A percentile compares a stretch with the other conserved stretches of the same genome.
Conservation (phyloP, 306 rosid genomes). For the Dalbergia cochinchinensis region DNA sequence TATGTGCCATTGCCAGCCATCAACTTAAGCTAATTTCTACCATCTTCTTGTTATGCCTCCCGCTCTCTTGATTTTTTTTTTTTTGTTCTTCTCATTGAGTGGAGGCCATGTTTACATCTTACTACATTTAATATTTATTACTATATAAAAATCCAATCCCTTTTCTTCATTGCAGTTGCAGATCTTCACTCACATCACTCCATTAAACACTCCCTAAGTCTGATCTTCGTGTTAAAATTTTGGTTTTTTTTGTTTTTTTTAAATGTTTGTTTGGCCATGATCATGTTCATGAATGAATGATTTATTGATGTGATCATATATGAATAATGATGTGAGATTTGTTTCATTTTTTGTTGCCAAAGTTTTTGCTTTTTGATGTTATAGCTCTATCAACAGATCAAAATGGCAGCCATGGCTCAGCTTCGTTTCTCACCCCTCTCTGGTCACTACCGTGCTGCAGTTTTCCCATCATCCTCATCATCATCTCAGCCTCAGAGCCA, state of each 20-base stretch:
- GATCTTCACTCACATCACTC: too few species aligned
- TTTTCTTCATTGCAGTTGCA: too few species aligned
- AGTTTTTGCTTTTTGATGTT: conserved; percentile 25
- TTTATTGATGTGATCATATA: conserved; percentile 17
- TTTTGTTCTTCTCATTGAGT: too few species aligned
- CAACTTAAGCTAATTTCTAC: too few species aligned
- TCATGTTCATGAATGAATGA: conserved; percentile 25
- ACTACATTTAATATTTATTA: too few species aligned
- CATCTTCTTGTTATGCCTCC: too few species aligned
- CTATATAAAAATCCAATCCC: too few species aligned
- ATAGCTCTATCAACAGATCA: conserved; percentile 29
- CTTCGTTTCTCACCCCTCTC: conserved; percentile 63
- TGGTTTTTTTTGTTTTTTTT: neutral
- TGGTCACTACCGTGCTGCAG: conserved; percentile 35
- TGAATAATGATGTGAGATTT: neutral
- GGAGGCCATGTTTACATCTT: too few species aligned
- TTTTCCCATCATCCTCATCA: conserved; percentile 52
- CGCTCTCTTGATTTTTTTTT: too few species aligned
- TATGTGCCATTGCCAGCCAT: too few species aligned
- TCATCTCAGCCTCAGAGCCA: conserved; percentile 43
- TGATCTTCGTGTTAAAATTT: conserved; percentile 4
- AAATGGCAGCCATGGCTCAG: conserved; percentile 76
- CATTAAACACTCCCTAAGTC: neutral
- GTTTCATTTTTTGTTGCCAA: conserved; percentile 24
- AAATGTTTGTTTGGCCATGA: neutral